A percentile compares a stretch with the other conserved stretches of the same genome.
Evolutionary conservation across 352 stramenopile genomes (phyloP).

Genomic region (Blastocystis sp.): DNA sequence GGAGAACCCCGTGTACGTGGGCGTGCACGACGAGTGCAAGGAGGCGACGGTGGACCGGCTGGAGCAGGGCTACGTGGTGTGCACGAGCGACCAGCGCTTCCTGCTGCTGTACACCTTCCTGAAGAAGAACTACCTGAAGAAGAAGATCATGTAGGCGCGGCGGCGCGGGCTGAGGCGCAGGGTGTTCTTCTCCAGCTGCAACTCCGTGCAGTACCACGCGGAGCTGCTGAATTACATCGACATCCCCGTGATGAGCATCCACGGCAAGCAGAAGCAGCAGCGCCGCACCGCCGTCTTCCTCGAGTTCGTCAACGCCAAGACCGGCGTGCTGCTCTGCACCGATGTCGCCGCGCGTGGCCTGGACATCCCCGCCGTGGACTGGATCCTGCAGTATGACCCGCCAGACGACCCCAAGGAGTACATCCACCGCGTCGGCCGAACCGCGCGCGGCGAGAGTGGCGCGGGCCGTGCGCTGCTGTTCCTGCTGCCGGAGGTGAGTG

Average conservation of each 20-base stretch:
- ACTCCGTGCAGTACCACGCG: conserved; percentile 95
- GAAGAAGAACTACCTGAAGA: conserved; percentile 98
- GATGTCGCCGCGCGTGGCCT: conserved; percentile 77
- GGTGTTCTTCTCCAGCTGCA: conserved; percentile 83
- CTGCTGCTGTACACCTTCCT: conserved; percentile 97
- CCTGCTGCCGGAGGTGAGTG: conserved; percentile 84
- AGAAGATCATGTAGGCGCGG: conserved; percentile 81
- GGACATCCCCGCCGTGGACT: conserved; percentile 94
- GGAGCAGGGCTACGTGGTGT: conserved; percentile 96
- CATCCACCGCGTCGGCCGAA: conserved; percentile 81
- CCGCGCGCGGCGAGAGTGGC: conserved; percentile 81
- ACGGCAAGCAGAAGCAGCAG: conserved; percentile 97
- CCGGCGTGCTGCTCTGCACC: conserved; percentile 88
- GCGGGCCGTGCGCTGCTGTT: conserved; percentile 92
- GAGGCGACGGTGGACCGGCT: conserved; percentile 87
- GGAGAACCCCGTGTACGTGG: conserved; percentile 92
- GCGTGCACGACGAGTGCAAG: conserved; percentile 85
- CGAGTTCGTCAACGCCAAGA: conserved; percentile 94
- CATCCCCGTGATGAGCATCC: conserved; percentile 95
- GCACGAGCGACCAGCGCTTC: conserved; percentile 92
- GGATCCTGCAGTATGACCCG: conserved; percentile 98
- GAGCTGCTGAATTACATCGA: conserved; percentile 99
- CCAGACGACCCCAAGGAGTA: conserved; percentile 94
- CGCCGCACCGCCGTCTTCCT: conserved; percentile 98
- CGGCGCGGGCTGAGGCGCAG: conserved; percentile 23